phyloP scores from a whole-genome alignment of 2,329 filamentous ascomycete genomes.

The Trichoderma atrobrunneum region DNA sequence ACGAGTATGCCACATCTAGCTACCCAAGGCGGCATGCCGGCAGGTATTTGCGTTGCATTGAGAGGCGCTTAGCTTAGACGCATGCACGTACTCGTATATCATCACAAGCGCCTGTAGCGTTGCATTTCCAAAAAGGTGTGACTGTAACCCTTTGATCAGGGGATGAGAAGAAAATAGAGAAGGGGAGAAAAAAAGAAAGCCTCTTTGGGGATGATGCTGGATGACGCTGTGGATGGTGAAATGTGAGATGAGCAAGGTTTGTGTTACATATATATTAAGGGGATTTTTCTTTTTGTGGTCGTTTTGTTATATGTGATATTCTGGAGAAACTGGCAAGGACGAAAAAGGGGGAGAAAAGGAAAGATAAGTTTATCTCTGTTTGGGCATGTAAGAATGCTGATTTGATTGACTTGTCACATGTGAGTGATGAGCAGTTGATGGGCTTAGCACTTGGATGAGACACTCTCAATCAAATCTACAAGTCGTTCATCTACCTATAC shows the following conservation, averaged over 20 bases:
- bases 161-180: not conserved
- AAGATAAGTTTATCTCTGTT: not conserved
- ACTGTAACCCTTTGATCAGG: not conserved
- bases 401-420: not conserved
- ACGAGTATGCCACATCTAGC: not conserved
- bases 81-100: not conserved
- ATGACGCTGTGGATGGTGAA: not conserved
- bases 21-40: not conserved
- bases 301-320: not conserved
- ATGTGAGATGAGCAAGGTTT: not conserved
- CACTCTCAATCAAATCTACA: no score
- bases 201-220: not conserved
- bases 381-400: not conserved
- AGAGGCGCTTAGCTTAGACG: not conserved
- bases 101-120: not conserved
- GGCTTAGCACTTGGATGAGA: not conserved
- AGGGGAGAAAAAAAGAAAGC: not conserved
- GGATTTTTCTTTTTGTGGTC: not conserved
- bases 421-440: not conserved
- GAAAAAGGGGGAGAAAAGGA: not conserved
- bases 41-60: not conserved
- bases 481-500: not conserved
- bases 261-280: constrained; percentile 1
- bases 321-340: not conserved
- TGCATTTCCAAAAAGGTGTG: not conserved